Evolutionary conservation across 2,329 filamentous ascomycete genomes (phyloP).

Genomic region (Ophiognomonia clavigignenti-juglandacearum): DNA sequence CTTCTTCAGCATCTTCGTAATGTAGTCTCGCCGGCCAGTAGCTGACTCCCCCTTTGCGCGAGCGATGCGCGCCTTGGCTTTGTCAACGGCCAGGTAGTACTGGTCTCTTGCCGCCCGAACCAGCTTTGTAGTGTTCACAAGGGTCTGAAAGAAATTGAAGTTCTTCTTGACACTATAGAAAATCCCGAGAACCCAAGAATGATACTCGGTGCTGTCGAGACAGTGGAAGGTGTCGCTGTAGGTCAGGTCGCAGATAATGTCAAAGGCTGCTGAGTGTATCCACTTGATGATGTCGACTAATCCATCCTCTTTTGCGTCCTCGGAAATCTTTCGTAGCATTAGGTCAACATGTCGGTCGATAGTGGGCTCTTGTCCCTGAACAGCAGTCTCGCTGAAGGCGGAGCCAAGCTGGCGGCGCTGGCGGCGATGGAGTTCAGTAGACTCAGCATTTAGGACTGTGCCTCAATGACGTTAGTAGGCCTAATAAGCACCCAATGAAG

Average conservation of each 20-base stretch:
- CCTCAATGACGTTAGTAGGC: no score
- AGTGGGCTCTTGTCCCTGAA: conserved; percentile 10
- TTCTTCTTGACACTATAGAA: no score
- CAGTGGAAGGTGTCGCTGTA: conserved; percentile 18
- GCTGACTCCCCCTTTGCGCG: conserved; percentile 8
- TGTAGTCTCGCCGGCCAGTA: conserved; percentile 15
- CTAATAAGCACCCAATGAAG: no score
- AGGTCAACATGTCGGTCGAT: conserved; percentile 5
- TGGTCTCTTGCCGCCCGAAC: no score
- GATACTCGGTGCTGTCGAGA: conserved; percentile 13
- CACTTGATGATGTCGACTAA: conserved; percentile 3
- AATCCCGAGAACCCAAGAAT: conserved; percentile 19
- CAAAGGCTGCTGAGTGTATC: conserved; percentile 20
- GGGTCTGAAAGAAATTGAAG: conserved; percentile 5
- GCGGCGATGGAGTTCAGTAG: conserved; percentile 1
- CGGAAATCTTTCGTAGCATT: background rate
- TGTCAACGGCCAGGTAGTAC: conserved; percentile 2
- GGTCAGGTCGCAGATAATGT: conserved; percentile 18
- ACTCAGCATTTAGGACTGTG: background rate
- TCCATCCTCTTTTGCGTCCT: conserved; percentile 3
- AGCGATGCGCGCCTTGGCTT: conserved; percentile 4
- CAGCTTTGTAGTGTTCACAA: no score
- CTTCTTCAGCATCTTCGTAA: conserved; percentile 16
- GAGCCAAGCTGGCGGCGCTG: conserved; percentile 4
- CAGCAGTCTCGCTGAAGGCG: conserved; percentile 9